Percentiles rank a stretch among this genome's conserved stretches.
Evolutionary conservation across 2,329 filamentous ascomycete species (phyloP).

Genomic region (Aureobasidium sp.): DNA sequence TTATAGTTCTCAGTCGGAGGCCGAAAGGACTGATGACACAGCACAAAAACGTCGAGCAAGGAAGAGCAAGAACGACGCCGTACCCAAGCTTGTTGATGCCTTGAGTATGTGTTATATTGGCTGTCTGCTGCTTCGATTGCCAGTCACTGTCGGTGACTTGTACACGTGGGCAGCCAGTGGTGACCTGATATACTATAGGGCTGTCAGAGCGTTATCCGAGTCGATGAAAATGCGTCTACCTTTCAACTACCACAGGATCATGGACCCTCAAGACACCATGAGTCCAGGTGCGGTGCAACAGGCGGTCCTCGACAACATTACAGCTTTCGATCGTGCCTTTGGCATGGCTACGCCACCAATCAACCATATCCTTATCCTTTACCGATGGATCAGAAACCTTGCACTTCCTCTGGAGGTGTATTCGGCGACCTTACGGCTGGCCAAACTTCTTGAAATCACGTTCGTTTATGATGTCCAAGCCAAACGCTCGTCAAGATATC

Average conservation of each 20-base stretch:
- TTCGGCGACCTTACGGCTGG: conserved; percentile 50
- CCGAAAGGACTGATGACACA: conserved; percentile 33
- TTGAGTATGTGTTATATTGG: conserved; percentile 74
- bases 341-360: conserved; percentile 63
- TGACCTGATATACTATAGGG: conserved; percentile 63
- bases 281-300: conserved; percentile 54
- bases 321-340: conserved; percentile 60
- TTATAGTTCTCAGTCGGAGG: conserved; percentile 52
- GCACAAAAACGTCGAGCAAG: conserved; percentile 34
- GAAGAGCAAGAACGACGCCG: conserved; percentile 41
- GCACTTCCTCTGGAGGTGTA: conserved; percentile 67
- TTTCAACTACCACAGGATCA: conserved; percentile 48
- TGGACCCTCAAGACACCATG: conserved; percentile 47
- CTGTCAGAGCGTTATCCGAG: conserved; percentile 49
- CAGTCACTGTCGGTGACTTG: conserved; percentile 67
- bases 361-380: conserved; percentile 60
- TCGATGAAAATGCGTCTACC: conserved; percentile 60
- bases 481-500: conserved; percentile 29
- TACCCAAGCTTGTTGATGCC: conserved; percentile 64
- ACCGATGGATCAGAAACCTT: conserved; percentile 62
- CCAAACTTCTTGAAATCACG: conserved; percentile 42
- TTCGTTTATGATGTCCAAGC: conserved; percentile 43
- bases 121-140: conserved; percentile 64
- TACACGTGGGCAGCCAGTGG: conserved; percentile 57
- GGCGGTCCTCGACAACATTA: conserved; percentile 52